Evolutionary conservation across 345 rosid genomes (phyloP), one percentile per base, ranked within the genome.

Genomic region (Alliaria petiolata): DNA sequence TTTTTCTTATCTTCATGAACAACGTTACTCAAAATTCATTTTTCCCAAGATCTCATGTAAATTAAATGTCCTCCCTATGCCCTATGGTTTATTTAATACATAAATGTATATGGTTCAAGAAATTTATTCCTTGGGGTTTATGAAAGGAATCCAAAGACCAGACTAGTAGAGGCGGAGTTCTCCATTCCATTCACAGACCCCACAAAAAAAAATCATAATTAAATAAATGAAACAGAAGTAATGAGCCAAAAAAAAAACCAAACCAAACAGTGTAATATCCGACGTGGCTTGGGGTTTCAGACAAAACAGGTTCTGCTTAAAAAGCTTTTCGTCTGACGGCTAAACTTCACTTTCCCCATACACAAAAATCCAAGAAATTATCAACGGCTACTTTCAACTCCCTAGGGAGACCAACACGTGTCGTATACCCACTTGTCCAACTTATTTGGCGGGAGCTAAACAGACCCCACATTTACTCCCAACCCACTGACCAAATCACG

Each of bases 301-400:
- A 60, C 49, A 60, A 31, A 19, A 71, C 25, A 22, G 12, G 62
- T n/a, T 71, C 53, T 62, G 61, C 22, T 61, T 6, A 61, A 40
- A 72, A 35, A 56, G 52, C 66, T 57, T 47, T 55, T 65, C 35
- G 11, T 39, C 78, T 74, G 78, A 74, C 67, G 47, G 44, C 62
- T 66, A 31, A 66, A 66, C 61, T 55, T 52, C 54, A 47, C 76
- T 12, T 38, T 67, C 65, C 63, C 76, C 77, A 68, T 39, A 59
- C 74, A 54, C 60, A 53, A 49, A 39, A 49, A 33, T 31, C 54
- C 56, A 74, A 49, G 4, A 57, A 33, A 7, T 11, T 50, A 62
- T 74, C 76, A 87, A 87, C 92, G 86, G 87, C 86, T 87, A 81
- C 72, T 82, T 84, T 75, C 31, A 45, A 65, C 17, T 42, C 14